These are phyloP conservation scores for Teunomyces stri DNA, from an alignment of 805 yeast species.

Conservation along the genomic window DNA sequence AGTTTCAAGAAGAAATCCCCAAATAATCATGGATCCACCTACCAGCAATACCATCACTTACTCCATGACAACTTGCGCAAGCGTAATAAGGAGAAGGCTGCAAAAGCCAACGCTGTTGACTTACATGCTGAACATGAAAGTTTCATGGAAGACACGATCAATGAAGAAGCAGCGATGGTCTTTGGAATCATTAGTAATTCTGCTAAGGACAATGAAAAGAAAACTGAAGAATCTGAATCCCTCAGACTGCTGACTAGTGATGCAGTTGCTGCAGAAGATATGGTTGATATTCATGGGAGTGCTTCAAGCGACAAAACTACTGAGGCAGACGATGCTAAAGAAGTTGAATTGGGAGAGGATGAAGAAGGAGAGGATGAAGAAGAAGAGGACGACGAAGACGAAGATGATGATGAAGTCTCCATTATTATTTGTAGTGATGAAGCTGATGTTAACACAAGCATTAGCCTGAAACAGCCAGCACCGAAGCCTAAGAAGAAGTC, in stretches of 20 bases:
- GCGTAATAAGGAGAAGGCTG: conserved; percentile 10
- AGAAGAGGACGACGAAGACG: conserved; percentile 33
- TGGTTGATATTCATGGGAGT: conserved; percentile 8
- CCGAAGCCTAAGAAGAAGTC: conserved; percentile 4
- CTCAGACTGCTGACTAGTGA: background rate
- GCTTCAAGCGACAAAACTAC: conserved; percentile 4
- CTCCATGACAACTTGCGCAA: conserved; percentile 8
- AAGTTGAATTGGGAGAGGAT: background rate
- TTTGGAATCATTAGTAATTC: conserved; percentile 39
- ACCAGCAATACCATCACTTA: conserved; percentile 13
- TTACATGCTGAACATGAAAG: conserved; percentile 9
- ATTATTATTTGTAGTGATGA: conserved; percentile 38
- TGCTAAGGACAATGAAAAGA: background rate
- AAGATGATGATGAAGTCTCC: conserved; percentile 37
- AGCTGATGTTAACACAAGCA: conserved; percentile 15
- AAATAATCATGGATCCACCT: conserved; percentile 16
- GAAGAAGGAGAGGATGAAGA: conserved; percentile 18
- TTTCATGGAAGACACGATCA: conserved; percentile 22
- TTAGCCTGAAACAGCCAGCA: background rate
- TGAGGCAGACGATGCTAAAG: background rate
- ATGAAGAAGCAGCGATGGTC: conserved; percentile 43
- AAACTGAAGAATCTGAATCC: background rate
- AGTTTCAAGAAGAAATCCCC: conserved; percentile 42
- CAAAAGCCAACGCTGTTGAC: conserved; percentile 7
- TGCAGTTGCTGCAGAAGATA: background rate